Evolutionary conservation across 176 grass and related monocot genomes (phyloP).

Genomic region (Paspalum notatum): DNA sequence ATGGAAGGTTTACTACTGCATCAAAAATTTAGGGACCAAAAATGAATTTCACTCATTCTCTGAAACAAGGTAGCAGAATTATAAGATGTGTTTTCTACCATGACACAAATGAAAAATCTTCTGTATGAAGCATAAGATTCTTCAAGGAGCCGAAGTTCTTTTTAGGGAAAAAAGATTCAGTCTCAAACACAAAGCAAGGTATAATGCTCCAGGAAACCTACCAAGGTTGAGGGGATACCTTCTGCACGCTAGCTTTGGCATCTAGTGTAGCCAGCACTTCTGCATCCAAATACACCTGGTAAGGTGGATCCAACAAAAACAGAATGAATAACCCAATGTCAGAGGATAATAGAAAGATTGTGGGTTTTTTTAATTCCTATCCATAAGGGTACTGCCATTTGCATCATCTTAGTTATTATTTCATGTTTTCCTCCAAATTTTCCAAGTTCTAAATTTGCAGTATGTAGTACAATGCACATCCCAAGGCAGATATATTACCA

Average conservation of each 20-base stretch:
- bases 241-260: constrained; percentile 45
- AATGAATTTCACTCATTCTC: not conserved
- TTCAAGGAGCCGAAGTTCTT: not conserved
- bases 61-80: constrained; percentile 17
- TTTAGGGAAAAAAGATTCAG: constrained; percentile 8
- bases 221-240: constrained; percentile 73
- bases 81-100: constrained; percentile 11
- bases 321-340: constrained; percentile 25
- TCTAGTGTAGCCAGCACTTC: constrained; percentile 56
- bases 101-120: constrained; percentile 12
- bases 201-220: constrained; percentile 56
- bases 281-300: constrained; percentile 75
- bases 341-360: constrained; percentile 12
- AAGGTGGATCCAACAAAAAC: constrained; percentile 29
- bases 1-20: constrained; percentile 25
- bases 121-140: constrained; percentile 16
- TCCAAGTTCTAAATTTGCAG: not conserved
- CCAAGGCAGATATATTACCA: constrained; percentile 52
- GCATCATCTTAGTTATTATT: not conserved
- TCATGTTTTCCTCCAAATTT: not conserved
- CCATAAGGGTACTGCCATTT: not conserved
- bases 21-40: constrained; percentile 26
- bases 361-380: not conserved
- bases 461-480: not conserved
- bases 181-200: constrained; percentile 26